Conservation (phyloP, 208 protist species). For the Leishmania aethiopica region DNA sequence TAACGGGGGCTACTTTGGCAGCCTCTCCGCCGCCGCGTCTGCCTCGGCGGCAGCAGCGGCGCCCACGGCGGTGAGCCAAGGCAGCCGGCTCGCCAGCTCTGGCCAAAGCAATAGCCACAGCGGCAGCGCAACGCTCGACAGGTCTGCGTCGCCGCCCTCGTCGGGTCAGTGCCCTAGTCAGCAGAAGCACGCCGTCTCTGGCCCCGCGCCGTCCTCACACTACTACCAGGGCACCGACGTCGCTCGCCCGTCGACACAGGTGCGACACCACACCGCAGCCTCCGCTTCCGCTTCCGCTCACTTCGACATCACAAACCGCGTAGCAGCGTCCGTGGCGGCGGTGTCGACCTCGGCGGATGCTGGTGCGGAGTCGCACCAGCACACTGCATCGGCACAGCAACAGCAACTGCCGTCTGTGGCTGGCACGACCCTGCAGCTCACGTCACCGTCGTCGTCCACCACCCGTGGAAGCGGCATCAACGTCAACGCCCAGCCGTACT, state of each 20-base stretch:
- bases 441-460: constrained; percentile 15
- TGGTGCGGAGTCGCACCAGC: neutral
- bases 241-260: neutral
- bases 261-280: constrained; percentile 21
- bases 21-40: neutral
- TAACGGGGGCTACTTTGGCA: constrained; percentile 16
- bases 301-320: constrained; percentile 37
- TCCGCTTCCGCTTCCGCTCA: constrained; percentile 13
- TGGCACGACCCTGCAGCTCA: constrained; percentile 7
- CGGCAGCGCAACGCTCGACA: neutral
- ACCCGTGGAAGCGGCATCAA: constrained; percentile 52
- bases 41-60: neutral
- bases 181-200: neutral
- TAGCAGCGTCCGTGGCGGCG: neutral
- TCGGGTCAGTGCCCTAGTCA: neutral
- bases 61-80: neutral
- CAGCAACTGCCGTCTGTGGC: constrained; percentile 8
- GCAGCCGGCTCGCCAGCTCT: neutral
- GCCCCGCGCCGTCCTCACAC: neutral
- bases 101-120: neutral
- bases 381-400: constrained; percentile 10
- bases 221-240: neutral
- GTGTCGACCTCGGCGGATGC: neutral
- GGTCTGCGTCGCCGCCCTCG: neutral
- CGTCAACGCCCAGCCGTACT: constrained; percentile 68